Evolutionary conservation across 1,139 yeast species (phyloP), one percentile per base, ranked within the genome.

Genomic region (Blastobotrys aristatus): DNA sequence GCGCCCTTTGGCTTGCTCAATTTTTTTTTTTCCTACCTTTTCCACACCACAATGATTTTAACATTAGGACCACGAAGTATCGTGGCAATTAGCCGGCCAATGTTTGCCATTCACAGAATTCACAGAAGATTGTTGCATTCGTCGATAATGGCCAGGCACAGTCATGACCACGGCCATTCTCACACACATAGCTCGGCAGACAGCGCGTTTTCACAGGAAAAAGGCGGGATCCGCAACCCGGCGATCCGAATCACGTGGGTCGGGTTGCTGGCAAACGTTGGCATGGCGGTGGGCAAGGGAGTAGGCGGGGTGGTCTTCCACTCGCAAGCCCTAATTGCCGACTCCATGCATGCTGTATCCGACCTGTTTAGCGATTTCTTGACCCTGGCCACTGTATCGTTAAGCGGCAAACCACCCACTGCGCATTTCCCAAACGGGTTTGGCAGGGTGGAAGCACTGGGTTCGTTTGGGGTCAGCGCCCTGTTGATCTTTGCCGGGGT

Each of bases 171-270:
- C 58, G 20, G 53, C 58, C 68, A 62, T 45, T 43, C 63, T 2
- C 68, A 64, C 40, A 41, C 60, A 1, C 68, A 64, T 46, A 50
- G 57, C 17, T 47, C 57, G 3, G 57, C 57, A 18, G 66, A 63
- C 31, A 56, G 55, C 47, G 57, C 61, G 1, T 58, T 64, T 20
- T 43, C 62, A 10, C 50, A 47, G 13, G 64, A 63, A 44, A 43
- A 54, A 8, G 67, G 67, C 27, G 67, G 67, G 10, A 45, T 75
- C 48, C 67, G 70, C 24, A 87, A 88, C 63, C 96, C 96, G 1
- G 97, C 95, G 6, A 95, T 89, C 16, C 75, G 95, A 54, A 89
- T 92, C 59, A 92, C 98, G 1, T 84, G 96, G 88, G 73, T 90
- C 44, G 98, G 98, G 0, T 73, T 92, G 37, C 67, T 82, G 29